A percentile compares a stretch with the other conserved stretches of the same genome.
phyloP scores from a whole-genome alignment of 176 grass and related monocot species.

The Zea luxurians region DNA sequence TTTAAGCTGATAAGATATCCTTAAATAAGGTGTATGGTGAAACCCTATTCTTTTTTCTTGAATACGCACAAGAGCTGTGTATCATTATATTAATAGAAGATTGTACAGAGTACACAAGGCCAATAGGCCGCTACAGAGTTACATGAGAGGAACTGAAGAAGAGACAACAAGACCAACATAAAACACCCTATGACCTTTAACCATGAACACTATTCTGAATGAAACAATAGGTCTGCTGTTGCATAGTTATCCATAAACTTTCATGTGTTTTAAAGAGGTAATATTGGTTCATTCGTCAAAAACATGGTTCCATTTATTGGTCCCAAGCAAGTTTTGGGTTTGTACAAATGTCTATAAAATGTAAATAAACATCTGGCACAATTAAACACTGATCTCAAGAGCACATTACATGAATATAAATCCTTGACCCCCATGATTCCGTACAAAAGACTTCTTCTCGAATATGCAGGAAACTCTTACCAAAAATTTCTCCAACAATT shows the following conservation, averaged over 20 bases:
- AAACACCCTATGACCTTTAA: too few species aligned
- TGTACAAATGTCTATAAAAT: neutral
- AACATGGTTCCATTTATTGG: neutral
- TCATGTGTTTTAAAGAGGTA: conserved; percentile 16
- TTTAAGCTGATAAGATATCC: conserved; percentile 16
- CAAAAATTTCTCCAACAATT: conserved; percentile 57
- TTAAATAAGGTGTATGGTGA: conserved; percentile 20
- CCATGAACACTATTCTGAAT: too few species aligned
- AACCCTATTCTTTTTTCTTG: neutral
- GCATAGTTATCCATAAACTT: neutral
- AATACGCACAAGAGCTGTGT: too few species aligned
- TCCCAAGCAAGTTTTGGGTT: neutral
- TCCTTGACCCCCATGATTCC: neutral
- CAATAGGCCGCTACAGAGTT: too few species aligned
- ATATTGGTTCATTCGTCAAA: neutral
- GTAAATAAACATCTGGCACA: conserved; percentile 2
- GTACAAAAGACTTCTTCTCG: neutral
- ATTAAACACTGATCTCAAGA: conserved; percentile 13
- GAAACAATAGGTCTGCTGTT: neutral
- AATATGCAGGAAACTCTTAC: conserved; percentile 39
- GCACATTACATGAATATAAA: conserved; percentile 2
- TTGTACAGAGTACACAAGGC: too few species aligned
- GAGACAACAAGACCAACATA: too few species aligned
- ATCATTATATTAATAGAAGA: too few species aligned
- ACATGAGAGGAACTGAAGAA: too few species aligned